phyloP scores from a whole-genome alignment of 1,139 yeast species.

The Saccharomycopsis phalli region DNA sequence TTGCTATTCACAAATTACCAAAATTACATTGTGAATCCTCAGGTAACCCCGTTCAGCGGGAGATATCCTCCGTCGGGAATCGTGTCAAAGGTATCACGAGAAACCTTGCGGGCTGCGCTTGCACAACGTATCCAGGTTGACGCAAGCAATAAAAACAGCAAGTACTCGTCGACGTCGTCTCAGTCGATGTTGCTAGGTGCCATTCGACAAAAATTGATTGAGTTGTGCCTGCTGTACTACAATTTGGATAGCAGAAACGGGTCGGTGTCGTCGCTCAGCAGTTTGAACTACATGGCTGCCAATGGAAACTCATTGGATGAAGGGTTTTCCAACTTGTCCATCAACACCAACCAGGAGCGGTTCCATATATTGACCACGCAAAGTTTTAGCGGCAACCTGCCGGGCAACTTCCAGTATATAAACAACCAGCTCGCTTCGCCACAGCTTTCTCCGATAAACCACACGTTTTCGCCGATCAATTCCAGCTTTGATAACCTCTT shows the following conservation, averaged over 20 bases:
- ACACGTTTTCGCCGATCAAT: slow-evolving; percentile 20
- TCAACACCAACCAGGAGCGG: slow-evolving; percentile 20
- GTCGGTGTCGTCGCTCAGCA: slow-evolving; percentile 17
- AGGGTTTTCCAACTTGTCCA: slow-evolving; percentile 6
- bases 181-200: slow-evolving; percentile 24
- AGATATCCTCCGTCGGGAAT: slow-evolving; percentile 36
- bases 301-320: slow-evolving; percentile 9
- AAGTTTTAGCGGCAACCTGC: slow-evolving; percentile 21
- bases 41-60: slow-evolving; percentile 34
- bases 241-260: slow-evolving; percentile 11
- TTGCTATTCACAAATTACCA: slow-evolving; percentile 29
- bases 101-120: slow-evolving; percentile 27
- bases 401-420: slow-evolving; percentile 11
- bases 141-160: slow-evolving; percentile 26
- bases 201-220: slow-evolving; percentile 32
- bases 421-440: slow-evolving; percentile 12
- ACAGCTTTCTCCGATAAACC: slow-evolving; percentile 15
- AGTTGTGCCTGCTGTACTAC: slow-evolving; percentile 21
- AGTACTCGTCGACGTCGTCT: slow-evolving; percentile 19
- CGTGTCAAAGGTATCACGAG: slow-evolving; percentile 32
- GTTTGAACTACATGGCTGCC: slow-evolving; percentile 20
- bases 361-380: slow-evolving; percentile 20
- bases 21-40: slow-evolving; percentile 30
- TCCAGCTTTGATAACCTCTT: slow-evolving; percentile 12
- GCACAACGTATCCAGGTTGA: slow-evolving; percentile 28